phyloP scores from a whole-genome alignment of 2,329 filamentous ascomycete genomes.

The Tolypocladium inflatum region DNA sequence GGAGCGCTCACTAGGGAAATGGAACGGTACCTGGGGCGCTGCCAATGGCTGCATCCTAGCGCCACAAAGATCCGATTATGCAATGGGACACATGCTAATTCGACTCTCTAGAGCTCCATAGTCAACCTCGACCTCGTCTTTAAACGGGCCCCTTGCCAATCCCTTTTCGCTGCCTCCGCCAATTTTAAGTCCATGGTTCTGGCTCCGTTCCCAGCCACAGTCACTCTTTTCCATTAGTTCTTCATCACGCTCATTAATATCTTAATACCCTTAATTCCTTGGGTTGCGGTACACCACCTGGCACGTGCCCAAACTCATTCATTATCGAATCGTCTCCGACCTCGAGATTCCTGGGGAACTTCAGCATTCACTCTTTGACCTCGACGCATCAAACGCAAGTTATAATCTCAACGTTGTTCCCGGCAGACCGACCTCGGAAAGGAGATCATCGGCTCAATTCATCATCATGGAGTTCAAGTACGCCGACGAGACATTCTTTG shows the following conservation, averaged over 20 bases:
- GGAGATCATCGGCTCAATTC: conserved; percentile 12
- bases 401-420: conserved; percentile 5
- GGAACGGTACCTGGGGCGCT: conserved; percentile 2
- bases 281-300: conserved; percentile 27
- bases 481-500: conserved; percentile 40
- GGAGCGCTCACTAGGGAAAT: conserved; percentile 13
- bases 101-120: conserved; percentile 29
- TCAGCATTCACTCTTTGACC: conserved; percentile 36
- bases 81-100: conserved; percentile 20
- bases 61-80: conserved; percentile 13
- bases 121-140: conserved; percentile 30
- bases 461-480: conserved; percentile 39
- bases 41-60: conserved; percentile 9
- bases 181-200: conserved; percentile 29
- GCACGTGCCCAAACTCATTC: conserved; percentile 18
- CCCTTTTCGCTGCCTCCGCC: conserved; percentile 26
- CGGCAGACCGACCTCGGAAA: background rate
- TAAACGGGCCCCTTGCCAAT: conserved; percentile 36
- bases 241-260: conserved; percentile 51
- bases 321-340: conserved; percentile 30
- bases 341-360: conserved; percentile 44
- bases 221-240: conserved; percentile 45
- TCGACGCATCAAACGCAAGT: conserved; percentile 9
- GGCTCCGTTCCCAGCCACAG: conserved; percentile 39
- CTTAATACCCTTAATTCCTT: conserved; percentile 40